Evolutionary conservation across 1,284 basidiomycete species (phyloP).

Genomic region (Malassezia globosa): DNA sequence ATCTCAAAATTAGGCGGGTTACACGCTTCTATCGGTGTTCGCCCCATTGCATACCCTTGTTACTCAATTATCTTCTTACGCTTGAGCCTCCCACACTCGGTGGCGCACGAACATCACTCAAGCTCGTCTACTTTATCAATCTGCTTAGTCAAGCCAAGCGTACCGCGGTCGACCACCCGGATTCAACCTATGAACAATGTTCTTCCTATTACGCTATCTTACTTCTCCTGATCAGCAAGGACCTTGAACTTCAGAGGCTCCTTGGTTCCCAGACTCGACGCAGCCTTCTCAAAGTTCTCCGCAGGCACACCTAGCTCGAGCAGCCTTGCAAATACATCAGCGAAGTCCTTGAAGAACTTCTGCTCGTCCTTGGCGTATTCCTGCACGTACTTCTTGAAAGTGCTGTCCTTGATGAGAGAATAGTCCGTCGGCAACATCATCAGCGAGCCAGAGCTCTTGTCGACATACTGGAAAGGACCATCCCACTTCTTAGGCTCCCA

Average conservation of each 20-base stretch:
- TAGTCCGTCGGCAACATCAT: slow-evolving; percentile 63
- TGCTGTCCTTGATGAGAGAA: slow-evolving; percentile 30
- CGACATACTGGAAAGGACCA: slow-evolving; percentile 85
- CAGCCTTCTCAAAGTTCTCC: slow-evolving; percentile 28
- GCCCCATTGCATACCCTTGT: no score
- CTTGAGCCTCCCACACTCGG: no score
- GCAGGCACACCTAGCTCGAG: slow-evolving; percentile 42
- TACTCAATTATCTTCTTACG: no score
- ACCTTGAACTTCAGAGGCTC: slow-evolving; percentile 6
- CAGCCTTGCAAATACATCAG: slow-evolving; percentile 27
- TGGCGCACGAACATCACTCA: no score
- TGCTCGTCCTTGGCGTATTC: slow-evolving; percentile 44
- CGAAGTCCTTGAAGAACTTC: slow-evolving; percentile 43
- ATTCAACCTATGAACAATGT: no score
- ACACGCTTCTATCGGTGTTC: no score
- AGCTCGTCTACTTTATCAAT: no score
- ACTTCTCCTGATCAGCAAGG: slow-evolving; percentile 7
- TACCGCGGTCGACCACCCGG: no score
- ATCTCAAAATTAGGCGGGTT: no score
- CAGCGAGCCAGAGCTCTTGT: slow-evolving; percentile 71
- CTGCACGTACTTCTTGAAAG: slow-evolving; percentile 40
- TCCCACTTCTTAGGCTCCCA: slow-evolving; percentile 61
- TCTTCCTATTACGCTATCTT: no score
- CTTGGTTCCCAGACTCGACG: not conserved
- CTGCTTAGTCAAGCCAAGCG: no score